These are phyloP conservation scores for Kodamaea arcana DNA, from an alignment of 1,139 yeast genomes.

Conservation along the genomic window DNA sequence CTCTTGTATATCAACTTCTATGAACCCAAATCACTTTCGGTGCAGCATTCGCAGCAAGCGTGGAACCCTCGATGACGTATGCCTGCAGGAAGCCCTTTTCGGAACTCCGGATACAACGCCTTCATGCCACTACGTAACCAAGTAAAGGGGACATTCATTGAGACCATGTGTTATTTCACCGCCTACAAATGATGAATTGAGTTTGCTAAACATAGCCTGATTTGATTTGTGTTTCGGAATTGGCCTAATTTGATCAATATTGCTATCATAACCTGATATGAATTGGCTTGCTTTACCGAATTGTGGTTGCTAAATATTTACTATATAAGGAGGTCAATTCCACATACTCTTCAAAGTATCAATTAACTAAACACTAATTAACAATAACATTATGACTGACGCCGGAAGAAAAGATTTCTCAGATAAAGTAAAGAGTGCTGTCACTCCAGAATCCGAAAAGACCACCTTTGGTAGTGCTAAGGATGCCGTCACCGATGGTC, in stretches of 20 bases:
- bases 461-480: conserved; percentile 59
- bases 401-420: conserved; percentile 68
- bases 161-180: too few relatives aligned
- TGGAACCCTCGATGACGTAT: background rate
- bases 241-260: too few relatives aligned
- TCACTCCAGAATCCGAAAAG: conserved; percentile 75
- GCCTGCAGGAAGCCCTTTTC: background rate
- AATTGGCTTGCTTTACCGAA: too few relatives aligned
- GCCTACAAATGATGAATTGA: too few relatives aligned
- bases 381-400: conserved; percentile 2
- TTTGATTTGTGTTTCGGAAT: too few relatives aligned
- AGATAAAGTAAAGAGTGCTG: conserved; percentile 60
- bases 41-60: background rate
- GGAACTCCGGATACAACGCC: background rate
- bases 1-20: too few relatives aligned
- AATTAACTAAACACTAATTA: conserved; percentile 1
- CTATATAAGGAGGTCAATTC: background rate
- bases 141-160: too few relatives aligned
- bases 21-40: too few relatives aligned
- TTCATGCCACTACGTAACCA: too few relatives aligned
- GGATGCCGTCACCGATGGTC: conserved; percentile 63
- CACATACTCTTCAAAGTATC: background rate
- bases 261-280: too few relatives aligned
- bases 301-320: background rate
- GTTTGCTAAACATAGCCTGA: too few relatives aligned